Evolutionary conservation across 176 grass and related monocot species (phyloP), one percentile per base, ranked within the genome.

Genomic region (Canna indica): DNA sequence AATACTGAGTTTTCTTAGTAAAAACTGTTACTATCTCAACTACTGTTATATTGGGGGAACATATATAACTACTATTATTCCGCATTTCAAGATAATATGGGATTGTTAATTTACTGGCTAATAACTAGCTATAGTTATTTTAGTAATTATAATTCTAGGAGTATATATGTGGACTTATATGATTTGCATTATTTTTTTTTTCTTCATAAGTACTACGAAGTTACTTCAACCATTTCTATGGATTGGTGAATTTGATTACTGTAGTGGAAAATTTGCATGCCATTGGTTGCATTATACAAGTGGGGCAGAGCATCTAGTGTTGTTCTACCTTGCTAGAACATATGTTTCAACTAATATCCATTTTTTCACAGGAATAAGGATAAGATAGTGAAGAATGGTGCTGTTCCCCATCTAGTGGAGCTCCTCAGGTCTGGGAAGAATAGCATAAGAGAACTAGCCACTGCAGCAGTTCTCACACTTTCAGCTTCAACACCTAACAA

Each of bases 401-500:
- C 64, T 58, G 30, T 77, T 17, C 75, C 75, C 16, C 75, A 77
- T 77, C 64, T 77, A 36, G 48, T 77, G 12, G 64, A 77, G 5
- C 63, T 77, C 33, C 48, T 77, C n/a, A 36, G 35, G 53, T 68
- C 47, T 58, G 48, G 65, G 47, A 68, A 38, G 47, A 59, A 39
- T 46, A 57, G 35, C 47, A 12, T 77, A 44, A 77, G 62, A 68
- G 75, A 77, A 33, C 57, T 77, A 8, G 75, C 64, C 16, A 77
- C 75, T 42, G 75, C 75, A 32, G 63, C 75, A 58, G 64, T 68
- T 0, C 22, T 77, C 47, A 77, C 64, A n/a, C 75, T 77, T 25
- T 77, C 75, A 42, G 75, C 75, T 58, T 77, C 75, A 58, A 64
- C 47, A 56, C 64, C 75, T 31, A 77, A 77, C 30, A 67, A 77